These are phyloP conservation scores for Termitomyces sp. DNA, from an alignment of 768 basidiomycete genomes.

Conservation along the genomic window DNA sequence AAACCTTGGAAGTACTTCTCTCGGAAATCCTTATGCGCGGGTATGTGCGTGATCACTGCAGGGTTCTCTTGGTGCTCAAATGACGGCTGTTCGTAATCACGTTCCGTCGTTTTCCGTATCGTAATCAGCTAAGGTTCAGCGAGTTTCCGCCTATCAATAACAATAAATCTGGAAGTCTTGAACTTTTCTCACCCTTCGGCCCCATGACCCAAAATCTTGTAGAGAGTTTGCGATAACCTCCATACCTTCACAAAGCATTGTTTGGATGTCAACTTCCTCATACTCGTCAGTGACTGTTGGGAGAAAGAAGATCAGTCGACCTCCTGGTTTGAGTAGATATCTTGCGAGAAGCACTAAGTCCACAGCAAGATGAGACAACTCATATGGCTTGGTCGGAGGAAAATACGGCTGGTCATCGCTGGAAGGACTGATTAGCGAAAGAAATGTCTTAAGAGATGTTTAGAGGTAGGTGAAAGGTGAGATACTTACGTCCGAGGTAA, in stretches of 20 bases:
- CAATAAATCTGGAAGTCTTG: neutral
- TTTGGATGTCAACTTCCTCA: slow-evolving; percentile 76
- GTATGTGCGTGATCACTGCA: slow-evolving; percentile 36
- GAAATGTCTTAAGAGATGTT: neutral
- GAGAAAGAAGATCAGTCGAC: slow-evolving; percentile 92
- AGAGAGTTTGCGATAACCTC: slow-evolving; percentile 81
- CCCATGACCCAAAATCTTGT: slow-evolving; percentile 95
- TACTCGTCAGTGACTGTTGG: slow-evolving; percentile 92
- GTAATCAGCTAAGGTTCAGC: slow-evolving; percentile 68
- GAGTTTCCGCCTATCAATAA: slow-evolving; percentile 3
- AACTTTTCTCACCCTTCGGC: slow-evolving; percentile 62
- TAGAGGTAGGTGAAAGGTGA: neutral
- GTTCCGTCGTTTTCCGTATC: slow-evolving; percentile 60
- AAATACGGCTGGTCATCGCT: slow-evolving; percentile 69
- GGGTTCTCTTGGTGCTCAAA: slow-evolving; percentile 34
- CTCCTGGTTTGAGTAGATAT: slow-evolving; percentile 78
- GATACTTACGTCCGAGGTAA: slow-evolving; percentile 38
- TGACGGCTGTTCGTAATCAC: slow-evolving; percentile 43
- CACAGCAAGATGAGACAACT: slow-evolving; percentile 72
- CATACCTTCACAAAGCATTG: slow-evolving; percentile 82
- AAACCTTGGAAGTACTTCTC: slow-evolving; percentile 87
- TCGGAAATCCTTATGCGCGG: slow-evolving; percentile 87
- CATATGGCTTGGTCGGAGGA: slow-evolving; percentile 89
- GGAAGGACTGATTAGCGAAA: neutral
- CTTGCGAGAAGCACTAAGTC: slow-evolving; percentile 82